These are phyloP conservation scores for Blastobotrys terrestris DNA, from an alignment of 805 yeast species.

Conservation along the genomic window DNA sequence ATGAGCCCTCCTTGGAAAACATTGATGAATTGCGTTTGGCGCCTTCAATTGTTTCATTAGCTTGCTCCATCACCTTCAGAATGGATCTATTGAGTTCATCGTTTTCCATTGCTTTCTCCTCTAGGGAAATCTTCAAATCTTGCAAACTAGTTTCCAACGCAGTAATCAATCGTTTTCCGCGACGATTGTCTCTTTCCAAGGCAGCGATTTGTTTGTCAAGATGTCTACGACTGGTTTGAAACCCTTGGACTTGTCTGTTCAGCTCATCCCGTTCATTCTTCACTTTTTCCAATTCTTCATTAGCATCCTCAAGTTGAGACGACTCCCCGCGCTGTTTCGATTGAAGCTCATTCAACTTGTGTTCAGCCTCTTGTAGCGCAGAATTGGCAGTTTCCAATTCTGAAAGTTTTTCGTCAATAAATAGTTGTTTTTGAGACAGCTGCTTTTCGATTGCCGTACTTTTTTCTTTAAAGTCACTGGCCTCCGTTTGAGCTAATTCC, in stretches of 20 bases:
- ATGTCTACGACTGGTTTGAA: constrained; percentile 21
- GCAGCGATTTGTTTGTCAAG: constrained; percentile 21
- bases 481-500: constrained; percentile 7
- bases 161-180: constrained; percentile 18
- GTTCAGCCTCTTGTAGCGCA: constrained; percentile 4
- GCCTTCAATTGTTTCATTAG: constrained; percentile 23
- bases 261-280: constrained; percentile 24
- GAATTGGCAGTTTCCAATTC: constrained; percentile 1
- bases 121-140: constrained; percentile 31
- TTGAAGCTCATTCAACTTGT: constrained; percentile 9
- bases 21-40: constrained; percentile 21
- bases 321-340: constrained; percentile 7
- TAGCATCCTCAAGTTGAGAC: constrained; percentile 11
- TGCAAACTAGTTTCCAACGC: constrained; percentile 26
- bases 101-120: constrained; percentile 32
- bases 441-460: constrained; percentile 3
- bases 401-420: constrained; percentile 3
- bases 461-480: constrained; percentile 6
- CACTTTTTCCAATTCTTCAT: constrained; percentile 8
- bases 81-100: constrained; percentile 28
- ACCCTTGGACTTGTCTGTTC: constrained; percentile 27
- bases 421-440: constrained; percentile 5
- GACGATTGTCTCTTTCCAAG: constrained; percentile 21
- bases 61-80: constrained; percentile 25
- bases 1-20: neutral